These are phyloP conservation scores for Euryodendron excelsum DNA, from an alignment of 148 eudicot species.

Conservation along the genomic window DNA sequence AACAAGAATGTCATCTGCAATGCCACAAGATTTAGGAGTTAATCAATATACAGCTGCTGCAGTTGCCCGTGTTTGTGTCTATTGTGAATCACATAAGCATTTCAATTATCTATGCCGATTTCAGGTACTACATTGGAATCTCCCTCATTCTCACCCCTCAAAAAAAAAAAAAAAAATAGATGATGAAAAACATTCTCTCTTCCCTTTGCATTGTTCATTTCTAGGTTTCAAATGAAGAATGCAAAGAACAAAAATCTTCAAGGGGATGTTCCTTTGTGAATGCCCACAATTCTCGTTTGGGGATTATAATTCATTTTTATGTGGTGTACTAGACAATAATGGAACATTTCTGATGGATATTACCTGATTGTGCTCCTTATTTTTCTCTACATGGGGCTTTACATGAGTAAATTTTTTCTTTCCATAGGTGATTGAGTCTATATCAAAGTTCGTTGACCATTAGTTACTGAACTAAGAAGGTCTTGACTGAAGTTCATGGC, in stretches of 20 bases:
- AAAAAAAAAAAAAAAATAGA: too few relatives aligned
- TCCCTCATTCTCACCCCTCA: background rate
- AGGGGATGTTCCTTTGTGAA: background rate
- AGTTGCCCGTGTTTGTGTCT: slow-evolving; percentile 78
- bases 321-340: background rate
- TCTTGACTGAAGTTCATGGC: too few relatives aligned
- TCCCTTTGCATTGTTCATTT: background rate
- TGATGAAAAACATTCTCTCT: too few relatives aligned
- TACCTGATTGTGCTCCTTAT: background rate
- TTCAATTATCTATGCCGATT: slow-evolving; percentile 88
- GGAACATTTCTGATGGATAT: background rate
- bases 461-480: too few relatives aligned
- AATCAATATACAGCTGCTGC: slow-evolving; percentile 71
- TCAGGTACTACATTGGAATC: slow-evolving; percentile 50
- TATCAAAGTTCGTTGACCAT: background rate
- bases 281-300: background rate
- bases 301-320: background rate
- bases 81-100: slow-evolving; percentile 82
- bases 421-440: background rate
- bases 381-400: background rate
- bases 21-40: slow-evolving; percentile 42
- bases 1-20: slow-evolving; percentile 48
- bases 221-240: background rate
- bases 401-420: background rate
- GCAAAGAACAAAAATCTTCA: background rate